A percentile compares a stretch with the other conserved stretches of the same genome.
These are phyloP conservation scores for Clathrospora elynae DNA, from an alignment of 2,329 filamentous ascomycete genomes.

Conservation along the genomic window DNA sequence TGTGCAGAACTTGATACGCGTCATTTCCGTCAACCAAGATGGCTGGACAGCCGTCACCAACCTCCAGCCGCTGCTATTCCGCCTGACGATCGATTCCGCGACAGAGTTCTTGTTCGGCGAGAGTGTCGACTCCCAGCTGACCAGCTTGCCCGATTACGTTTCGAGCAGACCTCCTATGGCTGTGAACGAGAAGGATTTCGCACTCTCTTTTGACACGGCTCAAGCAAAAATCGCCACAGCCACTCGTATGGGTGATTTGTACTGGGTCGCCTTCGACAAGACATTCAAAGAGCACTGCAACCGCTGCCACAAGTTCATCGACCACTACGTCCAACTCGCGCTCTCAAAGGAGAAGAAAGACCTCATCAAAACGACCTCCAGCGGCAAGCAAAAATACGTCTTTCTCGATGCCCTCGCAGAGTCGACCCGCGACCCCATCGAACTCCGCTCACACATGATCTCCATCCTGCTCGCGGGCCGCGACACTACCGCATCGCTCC, in stretches of 20 bases:
- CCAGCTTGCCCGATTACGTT: conserved; percentile 25
- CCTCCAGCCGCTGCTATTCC: conserved; percentile 49
- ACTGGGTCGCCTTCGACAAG: conserved; percentile 38
- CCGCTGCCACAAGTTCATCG: conserved; percentile 34
- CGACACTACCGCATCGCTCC: conserved; percentile 81
- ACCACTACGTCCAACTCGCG: conserved; percentile 33
- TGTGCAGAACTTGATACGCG: conserved; percentile 42
- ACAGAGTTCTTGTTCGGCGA: conserved; percentile 48
- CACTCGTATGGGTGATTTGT: conserved; percentile 35
- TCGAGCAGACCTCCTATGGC: conserved; percentile 15
- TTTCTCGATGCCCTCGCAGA: conserved; percentile 82
- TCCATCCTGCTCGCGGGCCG: conserved; percentile 81
- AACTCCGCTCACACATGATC: conserved; percentile 82
- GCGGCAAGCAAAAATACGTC: conserved; percentile 61
- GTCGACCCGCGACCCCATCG: conserved; percentile 68
- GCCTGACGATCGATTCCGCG: conserved; percentile 47
- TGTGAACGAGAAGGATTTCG: conserved; percentile 30
- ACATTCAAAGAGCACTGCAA: conserved; percentile 38
- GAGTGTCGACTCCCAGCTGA: conserved; percentile 38
- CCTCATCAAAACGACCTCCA: conserved; percentile 13
- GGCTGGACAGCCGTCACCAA: conserved; percentile 40
- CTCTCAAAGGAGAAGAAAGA: conserved; percentile 23
- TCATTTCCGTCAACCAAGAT: conserved; percentile 21
- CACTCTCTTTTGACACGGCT: conserved; percentile 29
- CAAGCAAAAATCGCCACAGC: conserved; percentile 23